Base-by-base conservation (phyloP, 441 rosid species). In the Jatropha multifida region DNA sequence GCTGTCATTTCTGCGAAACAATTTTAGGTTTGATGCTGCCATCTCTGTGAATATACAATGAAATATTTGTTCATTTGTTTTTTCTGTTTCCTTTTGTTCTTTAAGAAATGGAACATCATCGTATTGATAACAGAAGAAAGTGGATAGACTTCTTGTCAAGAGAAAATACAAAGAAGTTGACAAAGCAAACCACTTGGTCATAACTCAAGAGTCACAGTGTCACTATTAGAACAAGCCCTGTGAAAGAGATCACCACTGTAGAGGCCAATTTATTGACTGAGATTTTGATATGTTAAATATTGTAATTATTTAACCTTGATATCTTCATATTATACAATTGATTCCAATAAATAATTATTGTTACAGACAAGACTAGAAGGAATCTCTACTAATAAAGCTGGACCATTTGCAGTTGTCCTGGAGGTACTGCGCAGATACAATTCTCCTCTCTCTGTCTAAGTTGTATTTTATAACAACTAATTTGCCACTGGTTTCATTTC, bases 331-430 rank as follows among this genome's bases (percentile, higher is more conserved):
- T 3, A 10, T 73, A 46, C 15, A 26, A 58, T 54, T 66, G 64
- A 27, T 46, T 27, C 26, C 75, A 20, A 23, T 7, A 65, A 48
- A 49, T 65, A 23, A 11, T 58, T 73, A 46, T 73, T 70, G 66
- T 65, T n/a, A 42, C 85, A 95, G 99, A 89, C 89, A 59, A 92
- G 97, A 85, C 86, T 95, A 18, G 96, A 93, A 84, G 91, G 95
- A 72, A 26, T 74, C 75, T 84, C 97, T 65, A 82, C 79, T 23
- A 88, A 66, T 73, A 87, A 83, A 81, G 88, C 83, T 2, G 86
- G 92, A 55, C 90, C 85, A 41, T 87, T 95, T 59, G 94, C 97
- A 17, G 96, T 87, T 72, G 93, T 95, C 64, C 74, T 95, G 76
- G 98, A 92, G 92, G 98, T 92, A 67, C 54, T 51, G 65, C 66